Conservation (phyloP, 1,284 basidiomycete genomes). For the Leccinum solheimii region DNA sequence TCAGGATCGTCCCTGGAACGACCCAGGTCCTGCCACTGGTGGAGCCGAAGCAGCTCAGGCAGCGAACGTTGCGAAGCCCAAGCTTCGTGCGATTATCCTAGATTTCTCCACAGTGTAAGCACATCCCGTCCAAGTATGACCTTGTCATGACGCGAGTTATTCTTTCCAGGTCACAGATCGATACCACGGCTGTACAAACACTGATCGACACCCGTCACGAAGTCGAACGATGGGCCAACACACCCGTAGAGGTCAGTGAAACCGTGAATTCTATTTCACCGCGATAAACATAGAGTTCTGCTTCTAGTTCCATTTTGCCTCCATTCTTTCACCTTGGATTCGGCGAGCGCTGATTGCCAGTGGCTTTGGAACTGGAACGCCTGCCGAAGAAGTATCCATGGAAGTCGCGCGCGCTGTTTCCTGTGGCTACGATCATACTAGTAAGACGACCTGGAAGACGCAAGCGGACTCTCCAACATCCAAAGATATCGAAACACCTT, state of each 20-base stretch:
- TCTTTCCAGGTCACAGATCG: constrained; percentile 63
- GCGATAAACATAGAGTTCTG: neutral
- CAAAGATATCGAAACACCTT: constrained; percentile 41
- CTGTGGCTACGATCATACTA: constrained; percentile 44
- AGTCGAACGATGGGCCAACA: constrained; percentile 86
- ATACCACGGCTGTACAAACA: constrained; percentile 89
- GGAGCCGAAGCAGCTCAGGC: constrained; percentile 48
- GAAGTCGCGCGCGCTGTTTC: constrained; percentile 79
- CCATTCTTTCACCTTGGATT: constrained; percentile 92
- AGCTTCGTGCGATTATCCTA: constrained; percentile 83
- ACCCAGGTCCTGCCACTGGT: constrained; percentile 71
- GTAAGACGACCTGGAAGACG: constrained; percentile 18
- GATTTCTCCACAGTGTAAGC: constrained; percentile 88
- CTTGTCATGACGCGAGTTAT: constrained; percentile 1
- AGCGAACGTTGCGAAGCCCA: constrained; percentile 62
- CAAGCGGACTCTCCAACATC: constrained; percentile 8
- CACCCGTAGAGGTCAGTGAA: constrained; percentile 67
- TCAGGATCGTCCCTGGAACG: constrained; percentile 93
- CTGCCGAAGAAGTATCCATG: constrained; percentile 42
- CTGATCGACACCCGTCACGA: constrained; percentile 87
- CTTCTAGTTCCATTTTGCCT: constrained; percentile 81
- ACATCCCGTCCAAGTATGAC: neutral
- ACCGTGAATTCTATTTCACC: neutral
- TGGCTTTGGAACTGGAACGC: constrained; percentile 73
- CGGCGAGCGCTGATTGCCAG: constrained; percentile 85